Conservation (phyloP, 805 yeast genomes). For the Saccharomycodes ludwigii region DNA sequence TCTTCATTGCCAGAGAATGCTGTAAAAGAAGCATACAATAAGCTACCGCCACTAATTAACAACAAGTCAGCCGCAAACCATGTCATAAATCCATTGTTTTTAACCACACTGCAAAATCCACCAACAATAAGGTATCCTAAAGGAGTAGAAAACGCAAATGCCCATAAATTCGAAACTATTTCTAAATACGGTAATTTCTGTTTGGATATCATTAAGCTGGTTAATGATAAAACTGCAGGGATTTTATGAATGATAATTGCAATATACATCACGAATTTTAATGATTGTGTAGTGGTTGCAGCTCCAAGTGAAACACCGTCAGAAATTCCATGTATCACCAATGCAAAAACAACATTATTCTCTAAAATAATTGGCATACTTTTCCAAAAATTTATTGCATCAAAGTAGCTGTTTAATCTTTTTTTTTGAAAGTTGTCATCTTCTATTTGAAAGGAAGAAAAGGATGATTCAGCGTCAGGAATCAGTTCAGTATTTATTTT, state of each 20-base stretch:
- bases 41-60: slow-evolving; percentile 24
- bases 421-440: not conserved
- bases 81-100: slow-evolving; percentile 8
- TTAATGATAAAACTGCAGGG: slow-evolving; percentile 51
- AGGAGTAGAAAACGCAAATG: slow-evolving; percentile 24
- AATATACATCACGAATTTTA: slow-evolving; percentile 33
- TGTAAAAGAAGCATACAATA: slow-evolving; percentile 23
- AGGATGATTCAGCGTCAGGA: not conserved
- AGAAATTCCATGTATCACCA: slow-evolving; percentile 45
- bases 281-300: slow-evolving; percentile 28
- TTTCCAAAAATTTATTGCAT: slow-evolving; percentile 14
- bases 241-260: slow-evolving; percentile 52
- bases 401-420: slow-evolving; percentile 5
- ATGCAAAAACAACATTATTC: slow-evolving; percentile 43
- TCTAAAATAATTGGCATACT: slow-evolving; percentile 21
- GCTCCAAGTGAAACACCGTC: slow-evolving; percentile 59
- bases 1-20: slow-evolving; percentile 17
- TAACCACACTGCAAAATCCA: slow-evolving; percentile 7
- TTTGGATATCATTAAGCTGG: slow-evolving; percentile 34
- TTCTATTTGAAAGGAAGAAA: not conserved
- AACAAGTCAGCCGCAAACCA: slow-evolving; percentile 22
- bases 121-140: slow-evolving; percentile 20
- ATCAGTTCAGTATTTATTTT: too few species aligned
- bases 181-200: slow-evolving; percentile 27
- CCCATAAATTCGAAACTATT: slow-evolving; percentile 34